Evolutionary conservation across 371 early-diverging fungal genomes (phyloP).

Genomic region (Zychaea mexicana): DNA sequence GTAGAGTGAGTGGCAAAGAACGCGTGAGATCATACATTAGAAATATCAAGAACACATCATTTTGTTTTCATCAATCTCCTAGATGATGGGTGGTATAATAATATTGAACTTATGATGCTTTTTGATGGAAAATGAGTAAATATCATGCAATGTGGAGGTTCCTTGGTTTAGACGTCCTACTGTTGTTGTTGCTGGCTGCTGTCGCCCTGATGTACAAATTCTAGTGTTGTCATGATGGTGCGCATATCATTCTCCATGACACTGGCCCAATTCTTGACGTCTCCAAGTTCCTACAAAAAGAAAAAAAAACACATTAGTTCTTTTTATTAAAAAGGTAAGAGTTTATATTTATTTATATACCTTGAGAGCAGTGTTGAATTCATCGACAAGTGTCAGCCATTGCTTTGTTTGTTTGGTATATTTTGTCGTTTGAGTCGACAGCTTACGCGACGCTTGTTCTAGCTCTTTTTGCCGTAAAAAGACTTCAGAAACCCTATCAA

Average conservation of each 20-base stretch:
- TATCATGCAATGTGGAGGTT: too few relatives aligned
- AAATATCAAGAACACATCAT: too few relatives aligned
- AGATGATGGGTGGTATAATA: too few relatives aligned
- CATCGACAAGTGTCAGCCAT: constrained; percentile 62
- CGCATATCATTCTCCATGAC: constrained; percentile 41
- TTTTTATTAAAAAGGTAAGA: too few relatives aligned
- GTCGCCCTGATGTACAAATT: constrained; percentile 35
- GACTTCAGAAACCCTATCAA: constrained; percentile 48
- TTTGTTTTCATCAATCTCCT: too few relatives aligned
- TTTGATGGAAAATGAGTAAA: too few relatives aligned
- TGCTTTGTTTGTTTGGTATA: constrained; percentile 62
- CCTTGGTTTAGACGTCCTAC: neutral
- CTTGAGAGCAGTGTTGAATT: constrained; percentile 65
- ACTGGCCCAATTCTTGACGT: constrained; percentile 81
- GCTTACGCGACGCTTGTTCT: constrained; percentile 55
- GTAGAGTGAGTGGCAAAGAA: too few relatives aligned
- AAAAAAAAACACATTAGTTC: too few relatives aligned
- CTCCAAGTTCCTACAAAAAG: constrained; percentile 85
- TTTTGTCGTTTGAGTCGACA: constrained; percentile 48
- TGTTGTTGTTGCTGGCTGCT: neutral
- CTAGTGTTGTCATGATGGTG: constrained; percentile 29
- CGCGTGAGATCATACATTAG: too few relatives aligned
- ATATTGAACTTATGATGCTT: too few relatives aligned
- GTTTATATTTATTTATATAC: constrained; percentile 20
- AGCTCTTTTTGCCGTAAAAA: constrained; percentile 64